Evolutionary conservation across 768 basidiomycete species (phyloP).

Genomic region (Mycena alexandri): DNA sequence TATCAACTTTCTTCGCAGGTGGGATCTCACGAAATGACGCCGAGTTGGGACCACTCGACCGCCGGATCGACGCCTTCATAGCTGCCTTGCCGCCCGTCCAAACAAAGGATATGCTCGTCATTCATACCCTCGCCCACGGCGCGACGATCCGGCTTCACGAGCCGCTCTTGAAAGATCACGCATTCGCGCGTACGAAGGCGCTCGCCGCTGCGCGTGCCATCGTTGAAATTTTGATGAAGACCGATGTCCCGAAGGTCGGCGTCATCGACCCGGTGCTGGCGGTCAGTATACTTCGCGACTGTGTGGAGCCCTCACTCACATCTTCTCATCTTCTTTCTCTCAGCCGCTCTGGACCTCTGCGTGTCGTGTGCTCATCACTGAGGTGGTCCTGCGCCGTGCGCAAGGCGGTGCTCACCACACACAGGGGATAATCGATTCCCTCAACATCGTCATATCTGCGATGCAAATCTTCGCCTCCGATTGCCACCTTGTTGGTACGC

Average conservation of each 20-base stretch:
- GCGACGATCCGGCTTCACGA: slow-evolving; percentile 46
- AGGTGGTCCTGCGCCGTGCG: slow-evolving; percentile 4
- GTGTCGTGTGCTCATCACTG: slow-evolving; percentile 13
- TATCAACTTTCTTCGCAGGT: background rate
- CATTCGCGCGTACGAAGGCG: slow-evolving; percentile 11
- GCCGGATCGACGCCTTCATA: slow-evolving; percentile 23
- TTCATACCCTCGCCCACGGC: slow-evolving; percentile 43
- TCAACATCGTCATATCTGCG: slow-evolving; percentile 19
- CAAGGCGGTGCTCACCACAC: background rate
- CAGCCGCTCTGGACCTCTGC: slow-evolving; percentile 26
- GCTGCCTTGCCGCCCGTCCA: slow-evolving; percentile 21
- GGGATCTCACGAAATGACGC: slow-evolving; percentile 34
- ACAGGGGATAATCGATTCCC: background rate
- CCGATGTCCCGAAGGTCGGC: slow-evolving; percentile 22
- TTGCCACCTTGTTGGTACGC: slow-evolving; percentile 21
- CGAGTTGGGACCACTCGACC: slow-evolving; percentile 42
- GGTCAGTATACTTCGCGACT: slow-evolving; percentile 5
- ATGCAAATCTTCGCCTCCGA: slow-evolving; percentile 25
- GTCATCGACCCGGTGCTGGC: slow-evolving; percentile 34
- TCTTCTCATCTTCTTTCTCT: background rate
- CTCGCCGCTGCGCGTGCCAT: slow-evolving; percentile 29
- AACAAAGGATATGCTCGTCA: slow-evolving; percentile 36
- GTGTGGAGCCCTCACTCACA: no score
- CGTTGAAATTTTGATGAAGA: slow-evolving; percentile 19
- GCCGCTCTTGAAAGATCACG: slow-evolving; percentile 34